Conservation (phyloP, 1,284 basidiomycete species). For the Cerrena zonata region DNA sequence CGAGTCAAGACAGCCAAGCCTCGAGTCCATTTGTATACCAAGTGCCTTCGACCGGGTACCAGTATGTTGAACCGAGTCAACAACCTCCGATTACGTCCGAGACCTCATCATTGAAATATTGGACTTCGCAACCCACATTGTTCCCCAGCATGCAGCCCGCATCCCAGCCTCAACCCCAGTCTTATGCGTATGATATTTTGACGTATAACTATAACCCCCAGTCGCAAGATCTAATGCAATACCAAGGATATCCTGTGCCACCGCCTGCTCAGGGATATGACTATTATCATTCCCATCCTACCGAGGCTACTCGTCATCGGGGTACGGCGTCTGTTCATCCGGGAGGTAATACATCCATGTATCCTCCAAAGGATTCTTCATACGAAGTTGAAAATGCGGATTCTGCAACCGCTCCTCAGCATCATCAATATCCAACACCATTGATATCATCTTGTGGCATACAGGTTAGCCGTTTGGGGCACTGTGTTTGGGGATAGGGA, state of each 20-base stretch:
- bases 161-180: conserved; percentile 1
- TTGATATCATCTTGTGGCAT: no score
- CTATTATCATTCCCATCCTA: not conserved
- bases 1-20: conserved; percentile 1
- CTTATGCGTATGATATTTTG: not conserved
- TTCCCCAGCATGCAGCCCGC: no score
- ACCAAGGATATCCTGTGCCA: not conserved
- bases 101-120: not conserved
- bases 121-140: not conserved
- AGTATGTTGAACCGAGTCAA: not conserved
- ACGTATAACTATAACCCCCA: not conserved
- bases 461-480: no score
- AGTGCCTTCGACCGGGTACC: not conserved
- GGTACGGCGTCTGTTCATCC: no score
- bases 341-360: no score
- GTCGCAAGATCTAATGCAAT: not conserved
- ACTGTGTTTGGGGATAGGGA: no score
- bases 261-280: not conserved
- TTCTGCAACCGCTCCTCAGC: no score
- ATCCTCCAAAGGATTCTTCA: no score
- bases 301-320: no score
- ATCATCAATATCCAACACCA: no score
- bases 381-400: no score
- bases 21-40: not conserved
- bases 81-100: not conserved